phyloP scores from a whole-genome alignment of 1,139 yeast species.

The Kodamaea arcana region DNA sequence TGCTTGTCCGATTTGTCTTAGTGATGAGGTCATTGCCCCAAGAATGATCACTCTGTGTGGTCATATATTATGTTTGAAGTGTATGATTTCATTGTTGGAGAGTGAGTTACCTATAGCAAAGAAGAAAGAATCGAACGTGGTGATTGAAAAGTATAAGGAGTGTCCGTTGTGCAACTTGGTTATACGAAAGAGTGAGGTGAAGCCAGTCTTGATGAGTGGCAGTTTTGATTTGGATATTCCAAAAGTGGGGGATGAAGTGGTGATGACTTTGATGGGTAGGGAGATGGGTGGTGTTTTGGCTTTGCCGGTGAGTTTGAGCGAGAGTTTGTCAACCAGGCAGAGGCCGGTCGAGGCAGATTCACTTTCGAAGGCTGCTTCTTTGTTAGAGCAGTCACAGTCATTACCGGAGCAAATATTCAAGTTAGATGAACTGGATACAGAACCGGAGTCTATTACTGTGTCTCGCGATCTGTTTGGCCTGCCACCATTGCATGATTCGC shows the following conservation, averaged over 20 bases:
- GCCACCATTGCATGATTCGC: too few species aligned
- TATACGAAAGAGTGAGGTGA: conserved; percentile 54
- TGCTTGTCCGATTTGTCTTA: conserved; percentile 87
- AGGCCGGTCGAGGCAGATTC: background rate
- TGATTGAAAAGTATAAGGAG: conserved; percentile 55
- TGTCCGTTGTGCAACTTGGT: conserved; percentile 84
- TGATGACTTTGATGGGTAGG: conserved; percentile 68
- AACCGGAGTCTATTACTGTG: conserved; percentile 10
- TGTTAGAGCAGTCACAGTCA: conserved; percentile 8
- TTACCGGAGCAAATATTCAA: too few species aligned
- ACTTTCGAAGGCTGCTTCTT: background rate
- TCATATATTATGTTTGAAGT: conserved; percentile 81
- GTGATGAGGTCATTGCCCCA: conserved; percentile 84
- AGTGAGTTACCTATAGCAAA: conserved; percentile 46
- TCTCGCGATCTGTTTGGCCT: conserved; percentile 29
- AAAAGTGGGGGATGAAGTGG: conserved; percentile 53
- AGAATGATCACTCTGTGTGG: conserved; percentile 91
- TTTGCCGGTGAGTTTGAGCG: conserved; percentile 47
- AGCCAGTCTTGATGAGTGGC: conserved; percentile 64
- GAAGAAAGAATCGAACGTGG: conserved; percentile 32
- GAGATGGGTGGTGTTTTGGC: conserved; percentile 59
- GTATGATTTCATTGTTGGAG: conserved; percentile 69
- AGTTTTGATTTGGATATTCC: conserved; percentile 64
- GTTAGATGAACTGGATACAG: background rate
- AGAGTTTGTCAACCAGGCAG: background rate